Evolutionary conservation across 2,329 filamentous ascomycete species (phyloP).

Genomic region (Trichoderma atroviride): DNA sequence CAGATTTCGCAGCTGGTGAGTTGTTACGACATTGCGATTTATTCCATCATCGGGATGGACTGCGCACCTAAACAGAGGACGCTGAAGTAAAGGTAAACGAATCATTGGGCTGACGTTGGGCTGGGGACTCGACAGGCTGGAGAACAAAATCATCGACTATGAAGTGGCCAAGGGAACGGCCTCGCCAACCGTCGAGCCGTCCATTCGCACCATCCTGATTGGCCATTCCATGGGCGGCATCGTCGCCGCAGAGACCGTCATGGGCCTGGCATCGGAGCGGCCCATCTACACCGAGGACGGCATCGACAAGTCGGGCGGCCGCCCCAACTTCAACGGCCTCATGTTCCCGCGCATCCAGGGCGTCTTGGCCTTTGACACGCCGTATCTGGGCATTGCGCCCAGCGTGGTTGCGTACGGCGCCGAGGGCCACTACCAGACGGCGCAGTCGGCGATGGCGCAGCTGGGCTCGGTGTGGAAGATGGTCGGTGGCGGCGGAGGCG

Average conservation of each 20-base stretch:
- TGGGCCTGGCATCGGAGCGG: slow-evolving; percentile 65
- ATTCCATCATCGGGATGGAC: too few species aligned
- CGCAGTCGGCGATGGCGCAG: slow-evolving; percentile 69
- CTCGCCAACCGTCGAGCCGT: slow-evolving; percentile 83
- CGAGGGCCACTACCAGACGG: slow-evolving; percentile 77
- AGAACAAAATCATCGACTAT: slow-evolving; percentile 90
- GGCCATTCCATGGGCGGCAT: slow-evolving; percentile 95
- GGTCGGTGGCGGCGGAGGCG: slow-evolving; percentile 35
- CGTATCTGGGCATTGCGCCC: slow-evolving; percentile 80
- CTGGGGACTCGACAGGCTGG: slow-evolving; percentile 62
- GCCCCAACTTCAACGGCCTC: slow-evolving; percentile 57
- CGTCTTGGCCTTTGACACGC: slow-evolving; percentile 91
- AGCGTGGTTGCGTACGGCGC: slow-evolving; percentile 84
- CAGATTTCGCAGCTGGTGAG: slow-evolving; percentile 74
- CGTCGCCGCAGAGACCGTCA: slow-evolving; percentile 84
- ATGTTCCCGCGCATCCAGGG: slow-evolving; percentile 95
- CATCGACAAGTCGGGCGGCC: slow-evolving; percentile 40
- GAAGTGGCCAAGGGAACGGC: slow-evolving; percentile 81
- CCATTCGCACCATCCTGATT: slow-evolving; percentile 77
- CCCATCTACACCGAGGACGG: slow-evolving; percentile 54
- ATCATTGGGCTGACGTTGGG: too few species aligned
- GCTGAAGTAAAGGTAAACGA: background rate
- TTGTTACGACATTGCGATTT: background rate
- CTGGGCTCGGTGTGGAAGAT: slow-evolving; percentile 69
- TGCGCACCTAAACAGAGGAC: background rate